Evolutionary conservation across 352 stramenopile species (phyloP).

Genomic region (Thraustochytrium striatum): DNA sequence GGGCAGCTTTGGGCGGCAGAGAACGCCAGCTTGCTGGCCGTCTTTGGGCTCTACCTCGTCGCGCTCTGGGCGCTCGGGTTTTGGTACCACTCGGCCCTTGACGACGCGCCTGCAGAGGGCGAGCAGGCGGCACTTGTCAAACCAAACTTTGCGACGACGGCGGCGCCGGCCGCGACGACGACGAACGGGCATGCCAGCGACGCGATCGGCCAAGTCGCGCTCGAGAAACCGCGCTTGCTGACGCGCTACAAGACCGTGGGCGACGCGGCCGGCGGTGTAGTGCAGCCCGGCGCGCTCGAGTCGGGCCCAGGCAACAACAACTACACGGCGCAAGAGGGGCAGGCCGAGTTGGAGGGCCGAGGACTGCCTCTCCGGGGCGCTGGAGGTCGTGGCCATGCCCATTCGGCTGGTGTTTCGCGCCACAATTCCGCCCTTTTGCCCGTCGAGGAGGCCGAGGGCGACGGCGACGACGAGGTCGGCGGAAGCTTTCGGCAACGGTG

Average conservation of each 20-base stretch:
- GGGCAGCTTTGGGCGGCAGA: conserved; percentile 63
- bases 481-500: conserved; percentile 50
- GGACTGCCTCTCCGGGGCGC: conserved; percentile 59
- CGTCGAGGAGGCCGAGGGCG: conserved; percentile 26
- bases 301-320: neutral
- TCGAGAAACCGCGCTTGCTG: neutral
- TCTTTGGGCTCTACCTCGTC: conserved; percentile 71
- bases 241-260: neutral
- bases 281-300: too few species aligned
- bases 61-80: conserved; percentile 66
- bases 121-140: neutral
- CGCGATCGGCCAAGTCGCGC: neutral
- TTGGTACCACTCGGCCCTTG: conserved; percentile 58
- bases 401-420: conserved; percentile 65
- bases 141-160: too few species aligned
- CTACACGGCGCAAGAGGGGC: conserved; percentile 1
- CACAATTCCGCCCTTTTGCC: conserved; percentile 65
- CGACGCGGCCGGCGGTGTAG: neutral
- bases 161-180: neutral
- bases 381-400: conserved; percentile 60
- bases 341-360: conserved; percentile 54
- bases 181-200: neutral
- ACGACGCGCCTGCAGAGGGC: neutral
- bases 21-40: conserved; percentile 63
- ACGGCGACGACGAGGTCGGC: conserved; percentile 25